Percentiles rank a stretch among this genome's conserved stretches.
Conservation (phyloP, 2,329 filamentous ascomycete genomes). For the Colletotrichum coccodes region DNA sequence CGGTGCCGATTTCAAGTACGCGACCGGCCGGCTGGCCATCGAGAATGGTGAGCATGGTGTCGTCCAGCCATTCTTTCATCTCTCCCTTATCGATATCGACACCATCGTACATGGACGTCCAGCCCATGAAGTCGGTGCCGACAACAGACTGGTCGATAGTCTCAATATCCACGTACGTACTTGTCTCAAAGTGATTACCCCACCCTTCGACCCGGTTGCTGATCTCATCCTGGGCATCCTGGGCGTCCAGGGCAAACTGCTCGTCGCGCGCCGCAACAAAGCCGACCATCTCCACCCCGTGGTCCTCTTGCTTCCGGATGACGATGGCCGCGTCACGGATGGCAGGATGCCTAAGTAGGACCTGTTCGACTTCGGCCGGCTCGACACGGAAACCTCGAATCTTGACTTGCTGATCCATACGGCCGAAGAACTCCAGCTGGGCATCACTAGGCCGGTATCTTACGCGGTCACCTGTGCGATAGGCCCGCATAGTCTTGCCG, state of each 20-base stretch:
- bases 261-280: slow-evolving; percentile 28
- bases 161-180: slow-evolving; percentile 31
- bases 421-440: slow-evolving; percentile 39
- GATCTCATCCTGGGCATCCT: background rate
- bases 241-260: background rate
- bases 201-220: slow-evolving; percentile 33
- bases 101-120: slow-evolving; percentile 46
- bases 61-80: slow-evolving; percentile 45
- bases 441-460: slow-evolving; percentile 36
- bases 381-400: slow-evolving; percentile 43
- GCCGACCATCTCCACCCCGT: slow-evolving; percentile 19
- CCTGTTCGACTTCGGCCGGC: slow-evolving; percentile 39
- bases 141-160: slow-evolving; percentile 18
- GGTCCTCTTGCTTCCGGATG: slow-evolving; percentile 8
- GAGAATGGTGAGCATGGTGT: slow-evolving; percentile 37
- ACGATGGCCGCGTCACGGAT: slow-evolving; percentile 36
- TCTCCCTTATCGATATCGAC: slow-evolving; percentile 37
- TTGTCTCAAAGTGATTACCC: slow-evolving; percentile 34
- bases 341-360: slow-evolving; percentile 20
- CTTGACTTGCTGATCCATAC: slow-evolving; percentile 43
- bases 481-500: slow-evolving; percentile 27
- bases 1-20: slow-evolving; percentile 43
- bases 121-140: slow-evolving; percentile 42
- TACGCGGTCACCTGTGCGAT: slow-evolving; percentile 40
- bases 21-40: background rate